phyloP scores from a whole-genome alignment of 495 filamentous ascomycete species.

The Jackrogersella minutella region DNA sequence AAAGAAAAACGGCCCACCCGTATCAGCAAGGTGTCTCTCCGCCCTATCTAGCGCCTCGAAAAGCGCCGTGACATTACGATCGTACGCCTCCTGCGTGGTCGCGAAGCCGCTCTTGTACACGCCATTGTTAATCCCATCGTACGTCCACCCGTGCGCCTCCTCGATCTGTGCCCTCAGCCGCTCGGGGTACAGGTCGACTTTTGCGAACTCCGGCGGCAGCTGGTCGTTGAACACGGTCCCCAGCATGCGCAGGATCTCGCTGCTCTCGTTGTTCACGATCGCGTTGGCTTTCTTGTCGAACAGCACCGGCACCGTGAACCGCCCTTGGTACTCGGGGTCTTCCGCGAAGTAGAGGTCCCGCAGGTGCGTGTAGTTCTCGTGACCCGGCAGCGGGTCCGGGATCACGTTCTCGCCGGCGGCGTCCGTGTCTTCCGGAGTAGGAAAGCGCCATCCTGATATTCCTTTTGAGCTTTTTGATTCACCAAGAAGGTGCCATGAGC shows the following conservation, averaged over 20 bases:
- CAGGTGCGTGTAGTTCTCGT: conserved; percentile 63
- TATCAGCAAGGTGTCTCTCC: conserved; percentile 67
- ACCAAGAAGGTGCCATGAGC: neutral
- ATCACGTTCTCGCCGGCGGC: conserved; percentile 59
- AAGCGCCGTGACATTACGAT: conserved; percentile 68
- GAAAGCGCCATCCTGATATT: conserved; percentile 79
- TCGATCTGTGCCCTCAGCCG: conserved; percentile 71
- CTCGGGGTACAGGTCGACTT: conserved; percentile 69
- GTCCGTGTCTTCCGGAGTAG: conserved; percentile 66
- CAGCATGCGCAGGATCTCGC: conserved; percentile 79
- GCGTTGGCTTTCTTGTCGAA: conserved; percentile 76
- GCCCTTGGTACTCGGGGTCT: conserved; percentile 70
- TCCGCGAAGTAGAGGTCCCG: conserved; percentile 76
- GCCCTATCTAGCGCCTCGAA: conserved; percentile 76
- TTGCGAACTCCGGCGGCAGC: conserved; percentile 62
- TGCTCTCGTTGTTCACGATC: conserved; percentile 84
- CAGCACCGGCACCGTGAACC: conserved; percentile 79
- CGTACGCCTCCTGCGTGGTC: conserved; percentile 78
- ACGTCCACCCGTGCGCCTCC: conserved; percentile 80
- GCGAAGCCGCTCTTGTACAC: conserved; percentile 60
- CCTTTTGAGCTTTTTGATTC: conserved; percentile 4
- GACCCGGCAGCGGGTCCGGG: conserved; percentile 70
- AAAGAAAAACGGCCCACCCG: conserved; percentile 68
- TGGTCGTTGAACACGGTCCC: conserved; percentile 75
- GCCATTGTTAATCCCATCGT: conserved; percentile 61